Evolutionary conservation across 2,329 filamentous ascomycete genomes (phyloP).

Genomic region (Seiridium unicorne): DNA sequence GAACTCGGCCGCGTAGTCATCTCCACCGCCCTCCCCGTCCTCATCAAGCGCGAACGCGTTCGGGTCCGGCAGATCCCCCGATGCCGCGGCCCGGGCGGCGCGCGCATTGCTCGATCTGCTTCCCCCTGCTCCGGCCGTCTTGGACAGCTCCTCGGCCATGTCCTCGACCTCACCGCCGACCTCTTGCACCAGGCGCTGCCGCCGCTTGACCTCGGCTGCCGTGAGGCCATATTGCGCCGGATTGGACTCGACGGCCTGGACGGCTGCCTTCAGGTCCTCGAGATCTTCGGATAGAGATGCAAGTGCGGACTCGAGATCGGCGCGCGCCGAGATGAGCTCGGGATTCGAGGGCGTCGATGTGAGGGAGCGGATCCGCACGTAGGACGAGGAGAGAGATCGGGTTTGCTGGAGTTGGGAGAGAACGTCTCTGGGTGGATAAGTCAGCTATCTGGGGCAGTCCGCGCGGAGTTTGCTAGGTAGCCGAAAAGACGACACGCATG

Average conservation of each 20-base stretch:
- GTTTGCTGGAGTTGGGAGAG: conserved; percentile 77
- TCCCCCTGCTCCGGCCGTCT: conserved; percentile 39
- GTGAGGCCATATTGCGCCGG: conserved; percentile 86
- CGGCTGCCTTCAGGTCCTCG: conserved; percentile 81
- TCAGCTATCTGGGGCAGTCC: not conserved
- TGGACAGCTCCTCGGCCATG: conserved; percentile 80
- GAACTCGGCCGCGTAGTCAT: conserved; percentile 71
- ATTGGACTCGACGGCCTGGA: conserved; percentile 82
- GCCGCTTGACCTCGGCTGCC: conserved; percentile 74
- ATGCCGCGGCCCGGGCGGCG: conserved; percentile 30
- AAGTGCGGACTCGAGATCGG: conserved; percentile 66
- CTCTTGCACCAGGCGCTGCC: conserved; percentile 81
- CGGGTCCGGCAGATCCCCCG: conserved; percentile 51
- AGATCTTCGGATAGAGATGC: conserved; percentile 77
- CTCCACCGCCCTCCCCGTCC: conserved; percentile 35
- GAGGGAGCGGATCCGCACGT: conserved; percentile 81
- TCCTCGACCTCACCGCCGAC: conserved; percentile 85
- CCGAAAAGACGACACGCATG: not conserved
- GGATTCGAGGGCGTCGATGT: conserved; percentile 60
- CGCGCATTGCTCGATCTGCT: conserved; percentile 20
- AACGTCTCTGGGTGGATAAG: conserved; percentile 67
- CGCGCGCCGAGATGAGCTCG: conserved; percentile 77
- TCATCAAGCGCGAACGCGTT: conserved; percentile 55
- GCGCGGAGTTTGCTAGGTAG: conserved; percentile 7
- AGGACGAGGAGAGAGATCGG: conserved; percentile 87